phyloP scores from a whole-genome alignment of 805 yeast genomes.

The Cyberlindnera lachancei region DNA sequence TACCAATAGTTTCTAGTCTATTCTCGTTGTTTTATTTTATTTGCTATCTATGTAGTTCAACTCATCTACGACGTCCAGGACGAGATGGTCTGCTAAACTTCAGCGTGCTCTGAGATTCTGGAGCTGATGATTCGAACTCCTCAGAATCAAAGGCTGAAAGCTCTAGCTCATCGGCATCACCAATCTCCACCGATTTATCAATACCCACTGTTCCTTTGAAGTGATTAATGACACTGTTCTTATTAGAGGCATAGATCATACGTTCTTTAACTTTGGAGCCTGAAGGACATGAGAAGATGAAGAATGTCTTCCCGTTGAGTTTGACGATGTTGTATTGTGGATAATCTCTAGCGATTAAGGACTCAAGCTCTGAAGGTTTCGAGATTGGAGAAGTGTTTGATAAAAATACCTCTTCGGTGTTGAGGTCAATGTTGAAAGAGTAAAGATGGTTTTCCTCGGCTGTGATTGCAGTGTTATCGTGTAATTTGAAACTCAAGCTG shows the following conservation, averaged over 20 bases:
- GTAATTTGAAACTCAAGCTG: conserved; percentile 21
- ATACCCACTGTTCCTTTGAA: conserved; percentile 30
- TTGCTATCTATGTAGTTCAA: not conserved
- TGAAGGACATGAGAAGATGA: conserved; percentile 84
- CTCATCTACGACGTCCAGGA: conserved; percentile 45
- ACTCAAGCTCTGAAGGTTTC: conserved; percentile 24
- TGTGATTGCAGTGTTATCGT: conserved; percentile 21
- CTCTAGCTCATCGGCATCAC: conserved; percentile 66
- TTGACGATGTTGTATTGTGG: conserved; percentile 58
- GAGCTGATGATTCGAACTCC: conserved; percentile 12
- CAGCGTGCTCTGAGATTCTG: conserved; percentile 17
- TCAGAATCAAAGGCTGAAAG: conserved; percentile 34
- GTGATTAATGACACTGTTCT: conserved; percentile 48
- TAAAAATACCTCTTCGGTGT: conserved; percentile 40
- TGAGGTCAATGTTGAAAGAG: conserved; percentile 42
- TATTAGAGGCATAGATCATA: conserved; percentile 86
- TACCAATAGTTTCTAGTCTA: not conserved
- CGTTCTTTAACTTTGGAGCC: conserved; percentile 85
- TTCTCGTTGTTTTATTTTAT: too few species aligned
- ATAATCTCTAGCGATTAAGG: conserved; percentile 29
- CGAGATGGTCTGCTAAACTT: conserved; percentile 61
- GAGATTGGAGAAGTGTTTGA: conserved; percentile 18
- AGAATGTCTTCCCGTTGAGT: conserved; percentile 36
- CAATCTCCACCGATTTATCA: conserved; percentile 53
- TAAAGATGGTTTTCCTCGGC: conserved; percentile 30